phyloP scores from a whole-genome alignment of 306 rosid species.

The Leucaena leucocephala region DNA sequence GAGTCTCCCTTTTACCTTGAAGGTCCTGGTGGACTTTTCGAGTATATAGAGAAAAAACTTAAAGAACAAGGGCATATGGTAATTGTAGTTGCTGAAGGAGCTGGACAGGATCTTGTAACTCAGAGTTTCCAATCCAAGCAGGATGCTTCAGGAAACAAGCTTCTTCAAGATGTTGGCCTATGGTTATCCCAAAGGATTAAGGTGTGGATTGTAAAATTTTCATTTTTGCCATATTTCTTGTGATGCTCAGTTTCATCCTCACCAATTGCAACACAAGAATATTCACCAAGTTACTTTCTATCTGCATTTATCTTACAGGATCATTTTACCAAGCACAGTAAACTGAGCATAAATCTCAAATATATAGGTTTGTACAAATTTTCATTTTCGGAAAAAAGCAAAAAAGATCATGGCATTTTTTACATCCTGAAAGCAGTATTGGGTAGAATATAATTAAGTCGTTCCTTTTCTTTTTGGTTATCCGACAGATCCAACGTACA shows the following conservation, averaged over 20 bases:
- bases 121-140: slow-evolving; percentile 56
- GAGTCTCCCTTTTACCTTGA: slow-evolving; percentile 92
- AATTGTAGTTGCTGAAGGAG: slow-evolving; percentile 95
- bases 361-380: slow-evolving; percentile 71
- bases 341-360: slow-evolving; percentile 74
- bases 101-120: slow-evolving; percentile 85
- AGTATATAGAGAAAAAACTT: slow-evolving; percentile 69
- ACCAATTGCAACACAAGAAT: background rate
- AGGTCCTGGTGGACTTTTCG: slow-evolving; percentile 92
- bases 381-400: background rate
- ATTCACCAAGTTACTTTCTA: background rate
- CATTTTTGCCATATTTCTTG: slow-evolving; percentile 12
- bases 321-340: slow-evolving; percentile 50
- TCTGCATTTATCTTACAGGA: slow-evolving; percentile 59
- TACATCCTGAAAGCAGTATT: slow-evolving; percentile 21
- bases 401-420: background rate
- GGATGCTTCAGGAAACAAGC: slow-evolving; percentile 98
- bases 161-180: slow-evolving; percentile 91
- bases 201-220: slow-evolving; percentile 48
- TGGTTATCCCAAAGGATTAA: slow-evolving; percentile 89
- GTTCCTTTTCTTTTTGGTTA: slow-evolving; percentile 10
- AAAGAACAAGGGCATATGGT: slow-evolving; percentile 95
- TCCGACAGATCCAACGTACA: slow-evolving; percentile 86
- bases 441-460: slow-evolving; percentile 21
- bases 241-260: background rate